These are phyloP conservation scores for Stramenopiles sp. DNA, from an alignment of 352 stramenopile species.

Conservation along the genomic window DNA sequence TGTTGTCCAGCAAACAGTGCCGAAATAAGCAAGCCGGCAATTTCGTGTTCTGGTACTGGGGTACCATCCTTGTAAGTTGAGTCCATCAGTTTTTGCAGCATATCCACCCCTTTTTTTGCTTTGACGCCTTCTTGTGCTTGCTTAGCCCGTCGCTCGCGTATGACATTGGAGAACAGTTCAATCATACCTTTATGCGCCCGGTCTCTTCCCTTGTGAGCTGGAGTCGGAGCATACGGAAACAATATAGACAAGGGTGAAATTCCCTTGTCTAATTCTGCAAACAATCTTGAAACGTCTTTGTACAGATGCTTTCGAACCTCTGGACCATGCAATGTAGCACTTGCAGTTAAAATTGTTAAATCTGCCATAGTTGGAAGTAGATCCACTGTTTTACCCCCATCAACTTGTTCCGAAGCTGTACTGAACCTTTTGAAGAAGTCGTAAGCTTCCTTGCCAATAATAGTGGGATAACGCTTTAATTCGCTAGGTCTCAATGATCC, in stretches of 20 bases:
- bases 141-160: slow-evolving; percentile 38
- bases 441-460: slow-evolving; percentile 63
- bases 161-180: slow-evolving; percentile 59
- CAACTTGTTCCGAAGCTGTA: slow-evolving; percentile 17
- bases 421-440: slow-evolving; percentile 40
- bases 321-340: slow-evolving; percentile 61
- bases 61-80: slow-evolving; percentile 65
- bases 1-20: slow-evolving; percentile 77
- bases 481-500: slow-evolving; percentile 43
- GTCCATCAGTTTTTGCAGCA: slow-evolving; percentile 75
- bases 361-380: slow-evolving; percentile 52
- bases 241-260: slow-evolving; percentile 70
- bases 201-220: slow-evolving; percentile 41
- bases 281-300: slow-evolving; percentile 58
- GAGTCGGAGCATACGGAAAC: slow-evolving; percentile 60
- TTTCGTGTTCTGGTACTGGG: slow-evolving; percentile 52
- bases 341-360: slow-evolving; percentile 70
- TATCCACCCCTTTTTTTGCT: slow-evolving; percentile 42
- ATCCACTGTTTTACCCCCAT: slow-evolving; percentile 39
- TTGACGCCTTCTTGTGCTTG: slow-evolving; percentile 29
- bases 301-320: slow-evolving; percentile 70
- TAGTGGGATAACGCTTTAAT: slow-evolving; percentile 63
- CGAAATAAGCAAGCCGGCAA: slow-evolving; percentile 69
- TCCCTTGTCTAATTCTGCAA: slow-evolving; percentile 69
- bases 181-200: slow-evolving; percentile 56